phyloP scores from a whole-genome alignment of 2,329 filamentous ascomycete species.

The Elsinoe fawcettii region DNA sequence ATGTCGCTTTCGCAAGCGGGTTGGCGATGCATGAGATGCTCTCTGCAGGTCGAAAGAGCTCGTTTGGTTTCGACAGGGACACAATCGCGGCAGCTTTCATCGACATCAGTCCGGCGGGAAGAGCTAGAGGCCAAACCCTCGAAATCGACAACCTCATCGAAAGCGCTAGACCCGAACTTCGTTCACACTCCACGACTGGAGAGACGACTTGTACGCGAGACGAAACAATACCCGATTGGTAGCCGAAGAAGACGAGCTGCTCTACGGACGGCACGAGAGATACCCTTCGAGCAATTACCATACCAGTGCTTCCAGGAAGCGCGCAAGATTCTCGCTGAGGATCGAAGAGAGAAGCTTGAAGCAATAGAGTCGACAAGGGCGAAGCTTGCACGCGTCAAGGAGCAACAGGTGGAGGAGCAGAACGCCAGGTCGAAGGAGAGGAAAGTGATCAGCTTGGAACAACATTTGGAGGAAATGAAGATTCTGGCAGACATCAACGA shows the following conservation, averaged over 20 bases:
- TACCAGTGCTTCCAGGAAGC: conserved; percentile 99
- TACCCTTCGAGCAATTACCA: conserved; percentile 88
- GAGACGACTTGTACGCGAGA: conserved; percentile 54
- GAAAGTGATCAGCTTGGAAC: conserved; percentile 60
- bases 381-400: conserved; percentile 61
- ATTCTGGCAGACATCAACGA: conserved; percentile 92
- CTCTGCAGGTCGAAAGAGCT: not conserved
- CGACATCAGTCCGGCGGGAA: not conserved
- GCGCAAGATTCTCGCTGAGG: conserved; percentile 68
- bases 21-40: conserved; percentile 15
- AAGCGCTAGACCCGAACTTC: conserved; percentile 55
- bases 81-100: conserved; percentile 1
- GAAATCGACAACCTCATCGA: not conserved
- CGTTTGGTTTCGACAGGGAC: not conserved
- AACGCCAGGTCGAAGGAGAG: conserved; percentile 47
- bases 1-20: conserved; percentile 1
- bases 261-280: conserved; percentile 47
- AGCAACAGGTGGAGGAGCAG: conserved; percentile 32
- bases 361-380: conserved; percentile 60
- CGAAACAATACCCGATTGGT: conserved; percentile 56
- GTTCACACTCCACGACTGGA: conserved; percentile 59
- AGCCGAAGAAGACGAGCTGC: conserved; percentile 68
- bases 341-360: conserved; percentile 71
- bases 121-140: not conserved
- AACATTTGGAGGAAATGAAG: conserved; percentile 70